Conservation (phyloP, 345 rosid species). For the Melaleuca alternifolia region DNA sequence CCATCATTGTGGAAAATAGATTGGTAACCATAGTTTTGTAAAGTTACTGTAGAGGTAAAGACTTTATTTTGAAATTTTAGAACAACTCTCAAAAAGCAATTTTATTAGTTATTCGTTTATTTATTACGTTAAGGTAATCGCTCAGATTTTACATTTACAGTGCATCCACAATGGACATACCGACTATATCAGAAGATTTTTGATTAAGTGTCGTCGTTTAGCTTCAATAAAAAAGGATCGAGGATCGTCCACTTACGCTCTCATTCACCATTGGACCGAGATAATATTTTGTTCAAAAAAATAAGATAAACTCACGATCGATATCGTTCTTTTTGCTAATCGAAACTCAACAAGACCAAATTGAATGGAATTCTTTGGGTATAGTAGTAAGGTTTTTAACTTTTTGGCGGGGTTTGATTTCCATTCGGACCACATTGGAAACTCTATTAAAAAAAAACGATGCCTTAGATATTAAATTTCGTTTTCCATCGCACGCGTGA, state of each 20-base stretch:
- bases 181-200: neutral
- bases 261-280: neutral
- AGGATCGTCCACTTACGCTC: neutral
- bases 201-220: fast-evolving
- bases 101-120: neutral
- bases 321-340: neutral
- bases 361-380: neutral
- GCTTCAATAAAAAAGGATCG: neutral
- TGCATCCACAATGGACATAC: neutral
- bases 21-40: neutral
- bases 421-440: neutral
- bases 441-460: neutral
- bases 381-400: neutral
- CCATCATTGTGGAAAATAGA: neutral
- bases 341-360: neutral
- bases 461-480: neutral
- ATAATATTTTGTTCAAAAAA: neutral
- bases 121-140: neutral
- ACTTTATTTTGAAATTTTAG: neutral
- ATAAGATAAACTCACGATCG: neutral
- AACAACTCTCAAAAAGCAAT: neutral
- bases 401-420: neutral
- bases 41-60: neutral
- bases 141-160: neutral
- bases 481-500: neutral